These are phyloP conservation scores for Aureobasidium subglaciale DNA, from an alignment of 2,329 filamentous ascomycete genomes.

Conservation along the genomic window DNA sequence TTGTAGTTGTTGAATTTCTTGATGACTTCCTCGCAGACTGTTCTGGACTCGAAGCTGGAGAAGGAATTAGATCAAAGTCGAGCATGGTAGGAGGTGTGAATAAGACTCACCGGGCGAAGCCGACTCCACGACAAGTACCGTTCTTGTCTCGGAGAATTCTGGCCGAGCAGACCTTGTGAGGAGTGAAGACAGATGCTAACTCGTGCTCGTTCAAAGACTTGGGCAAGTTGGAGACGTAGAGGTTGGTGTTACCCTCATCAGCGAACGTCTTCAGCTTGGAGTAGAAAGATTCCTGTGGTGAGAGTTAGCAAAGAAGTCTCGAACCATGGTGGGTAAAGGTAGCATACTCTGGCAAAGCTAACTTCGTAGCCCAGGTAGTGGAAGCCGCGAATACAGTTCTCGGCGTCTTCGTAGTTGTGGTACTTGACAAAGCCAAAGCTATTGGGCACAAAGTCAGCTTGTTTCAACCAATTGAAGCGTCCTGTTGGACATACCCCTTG, in stretches of 20 bases:
- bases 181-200: conserved; percentile 69
- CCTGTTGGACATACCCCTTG: conserved; percentile 66
- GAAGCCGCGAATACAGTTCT: conserved; percentile 93
- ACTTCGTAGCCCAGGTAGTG: conserved; percentile 94
- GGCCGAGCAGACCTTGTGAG: conserved; percentile 81
- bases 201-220: conserved; percentile 86
- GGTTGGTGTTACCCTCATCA: conserved; percentile 82
- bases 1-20: conserved; percentile 69
- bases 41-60: conserved; percentile 75
- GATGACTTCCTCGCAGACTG: conserved; percentile 86
- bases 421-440: conserved; percentile 99
- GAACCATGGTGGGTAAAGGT: background rate
- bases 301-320: conserved; percentile 21
- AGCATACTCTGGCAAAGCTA: conserved; percentile 79
- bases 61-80: conserved; percentile 17
- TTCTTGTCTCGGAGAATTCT: conserved; percentile 89
- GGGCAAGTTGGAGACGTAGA: conserved; percentile 96
- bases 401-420: conserved; percentile 75
- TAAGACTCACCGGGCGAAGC: conserved; percentile 76
- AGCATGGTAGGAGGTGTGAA: background rate
- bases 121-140: conserved; percentile 91
- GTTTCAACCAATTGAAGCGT: conserved; percentile 1
- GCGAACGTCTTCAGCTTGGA: conserved; percentile 94
- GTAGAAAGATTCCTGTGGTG: conserved; percentile 82
- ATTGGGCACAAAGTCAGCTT: conserved; percentile 25